These are phyloP conservation scores for Saccharomycopsis microspora DNA, from an alignment of 805 yeast genomes.

Conservation along the genomic window DNA sequence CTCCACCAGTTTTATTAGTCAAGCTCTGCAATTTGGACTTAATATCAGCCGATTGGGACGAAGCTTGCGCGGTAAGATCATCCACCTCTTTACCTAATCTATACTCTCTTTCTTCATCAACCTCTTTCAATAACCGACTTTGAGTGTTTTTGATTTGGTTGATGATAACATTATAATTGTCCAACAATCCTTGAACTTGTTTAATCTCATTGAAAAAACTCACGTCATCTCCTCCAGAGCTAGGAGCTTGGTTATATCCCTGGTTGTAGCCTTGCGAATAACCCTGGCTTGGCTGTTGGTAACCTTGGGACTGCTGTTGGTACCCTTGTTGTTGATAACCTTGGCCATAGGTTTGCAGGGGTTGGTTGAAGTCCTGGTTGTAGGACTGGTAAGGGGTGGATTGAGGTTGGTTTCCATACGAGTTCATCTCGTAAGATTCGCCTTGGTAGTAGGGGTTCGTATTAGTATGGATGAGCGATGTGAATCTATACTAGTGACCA, in stretches of 20 bases:
- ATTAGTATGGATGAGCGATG: too few relatives aligned
- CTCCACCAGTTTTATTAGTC: conserved; percentile 59
- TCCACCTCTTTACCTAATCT: conserved; percentile 69
- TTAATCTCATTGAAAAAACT: conserved; percentile 61
- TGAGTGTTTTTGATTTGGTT: conserved; percentile 63
- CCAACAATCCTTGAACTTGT: conserved; percentile 55
- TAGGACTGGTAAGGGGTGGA: too few relatives aligned
- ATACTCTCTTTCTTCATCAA: conserved; percentile 58
- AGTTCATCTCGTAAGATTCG: conserved; percentile 4
- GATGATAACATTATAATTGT: conserved; percentile 58
- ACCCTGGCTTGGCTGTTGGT: conserved; percentile 1
- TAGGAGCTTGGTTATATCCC: not conserved
- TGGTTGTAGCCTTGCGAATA: not conserved
- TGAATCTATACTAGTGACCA: not conserved
- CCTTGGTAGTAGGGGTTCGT: conserved; percentile 4
- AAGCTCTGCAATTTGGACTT: conserved; percentile 68
- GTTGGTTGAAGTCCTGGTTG: too few relatives aligned
- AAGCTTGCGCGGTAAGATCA: conserved; percentile 63
- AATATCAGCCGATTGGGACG: conserved; percentile 63
- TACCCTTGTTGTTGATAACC: conserved; percentile 4
- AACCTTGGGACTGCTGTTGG: conserved; percentile 6
- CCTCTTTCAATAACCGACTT: conserved; percentile 58
- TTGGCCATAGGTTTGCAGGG: not conserved
- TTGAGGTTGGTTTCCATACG: not conserved
- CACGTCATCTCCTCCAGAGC: conserved; percentile 38